Evolutionary conservation across 257 asterid genomes (phyloP).

Genomic region (Nicotiana otophora): DNA sequence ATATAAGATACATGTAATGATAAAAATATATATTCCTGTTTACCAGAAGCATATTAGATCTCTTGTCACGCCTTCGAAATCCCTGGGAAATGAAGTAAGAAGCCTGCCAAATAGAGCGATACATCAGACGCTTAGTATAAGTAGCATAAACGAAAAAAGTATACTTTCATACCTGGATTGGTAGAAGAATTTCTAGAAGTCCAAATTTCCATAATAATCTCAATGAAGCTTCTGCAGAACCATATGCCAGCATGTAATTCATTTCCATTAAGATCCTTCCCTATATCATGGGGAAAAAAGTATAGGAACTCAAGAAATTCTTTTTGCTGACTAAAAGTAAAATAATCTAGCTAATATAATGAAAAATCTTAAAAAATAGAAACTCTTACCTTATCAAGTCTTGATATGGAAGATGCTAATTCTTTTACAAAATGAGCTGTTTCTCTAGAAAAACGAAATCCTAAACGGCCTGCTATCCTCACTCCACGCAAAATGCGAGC

Average conservation of each 20-base stretch:
- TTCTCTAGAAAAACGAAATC: constrained; percentile 26
- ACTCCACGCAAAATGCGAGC: constrained; percentile 33
- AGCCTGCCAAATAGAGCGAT: constrained; percentile 21
- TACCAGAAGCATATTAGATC: constrained; percentile 35
- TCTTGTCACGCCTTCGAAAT: constrained; percentile 29
- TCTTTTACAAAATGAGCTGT: constrained; percentile 25
- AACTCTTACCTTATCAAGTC: constrained; percentile 25
- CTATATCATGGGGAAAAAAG: constrained; percentile 7
- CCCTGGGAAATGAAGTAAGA: constrained; percentile 27
- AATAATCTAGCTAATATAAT: background rate
- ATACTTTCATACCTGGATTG: constrained; percentile 18
- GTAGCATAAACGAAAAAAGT: background rate
- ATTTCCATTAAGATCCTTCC: constrained; percentile 34
- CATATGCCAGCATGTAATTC: constrained; percentile 35
- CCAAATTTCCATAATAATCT: constrained; percentile 33
- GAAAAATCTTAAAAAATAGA: background rate
- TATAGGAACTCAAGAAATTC: background rate
- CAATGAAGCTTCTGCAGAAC: constrained; percentile 34
- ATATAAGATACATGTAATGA: background rate
- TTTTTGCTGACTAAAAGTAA: background rate
- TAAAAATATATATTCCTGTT: background rate
- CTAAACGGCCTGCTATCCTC: constrained; percentile 31
- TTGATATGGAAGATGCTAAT: constrained; percentile 16
- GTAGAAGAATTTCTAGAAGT: constrained; percentile 28
- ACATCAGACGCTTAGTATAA: background rate